Conservation (phyloP, 768 basidiomycete species). For the Boletellus ananiceps region DNA sequence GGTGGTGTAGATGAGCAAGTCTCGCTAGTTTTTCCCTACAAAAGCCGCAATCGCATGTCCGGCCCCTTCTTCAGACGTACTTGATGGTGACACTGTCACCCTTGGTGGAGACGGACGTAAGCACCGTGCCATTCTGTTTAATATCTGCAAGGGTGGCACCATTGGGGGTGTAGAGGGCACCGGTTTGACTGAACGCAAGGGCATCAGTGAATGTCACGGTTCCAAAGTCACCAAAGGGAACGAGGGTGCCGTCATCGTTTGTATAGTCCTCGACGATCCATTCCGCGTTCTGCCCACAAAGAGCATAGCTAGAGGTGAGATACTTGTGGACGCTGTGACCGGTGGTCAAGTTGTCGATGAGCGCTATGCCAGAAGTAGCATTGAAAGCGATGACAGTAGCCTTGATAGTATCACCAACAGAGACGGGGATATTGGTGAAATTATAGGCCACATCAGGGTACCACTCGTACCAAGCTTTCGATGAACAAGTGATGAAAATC, state of each 20-base stretch:
- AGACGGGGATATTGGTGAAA: not conserved
- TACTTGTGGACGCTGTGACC: not conserved
- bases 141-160: too few relatives aligned
- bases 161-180: too few relatives aligned
- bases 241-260: not conserved
- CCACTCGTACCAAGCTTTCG: constrained; percentile 8
- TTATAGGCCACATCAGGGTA: not conserved
- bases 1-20: too few relatives aligned
- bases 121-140: too few relatives aligned
- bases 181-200: too few relatives aligned
- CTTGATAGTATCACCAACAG: not conserved
- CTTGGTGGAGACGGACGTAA: too few relatives aligned
- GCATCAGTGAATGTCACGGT: too few relatives aligned
- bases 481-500: not conserved
- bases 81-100: too few relatives aligned
- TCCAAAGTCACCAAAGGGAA: not conserved
- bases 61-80: too few relatives aligned
- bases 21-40: too few relatives aligned
- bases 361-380: not conserved
- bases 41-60: too few relatives aligned
- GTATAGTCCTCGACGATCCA: constrained; percentile 1
- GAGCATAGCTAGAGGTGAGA: not conserved
- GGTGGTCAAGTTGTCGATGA: not conserved
- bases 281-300: not conserved
- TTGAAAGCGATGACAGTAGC: not conserved